Evolutionary conservation across 306 rosid species (phyloP), one percentile per base, ranked within the genome.

Genomic region (Fragaria vesca): DNA sequence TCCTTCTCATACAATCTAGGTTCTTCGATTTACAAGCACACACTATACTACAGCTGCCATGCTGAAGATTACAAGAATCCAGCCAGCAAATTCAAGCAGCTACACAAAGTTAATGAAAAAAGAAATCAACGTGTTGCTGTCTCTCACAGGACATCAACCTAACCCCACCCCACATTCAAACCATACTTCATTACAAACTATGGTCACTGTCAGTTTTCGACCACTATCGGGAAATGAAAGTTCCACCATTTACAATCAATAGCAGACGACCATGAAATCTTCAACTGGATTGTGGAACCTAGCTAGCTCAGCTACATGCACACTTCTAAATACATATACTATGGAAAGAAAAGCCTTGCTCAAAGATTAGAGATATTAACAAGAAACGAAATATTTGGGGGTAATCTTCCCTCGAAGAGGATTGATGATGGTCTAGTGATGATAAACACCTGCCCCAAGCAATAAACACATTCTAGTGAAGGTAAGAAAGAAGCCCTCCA

Each of bases 11-110:
- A 21, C 63, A 10, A 21, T 20, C n/a, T 54, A 20, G 28, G 62
- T 8, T n/a, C 12, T 55, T 20, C 4, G 28, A 55, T 60, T 60
- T 26, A 60, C 34, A 58, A 4, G 66, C 32, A 21, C 32, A 21
- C 15, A 21, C 30, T 57, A n/a, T 8, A 0, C 36, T 26, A 12
- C 30, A 57, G 62, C 30, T 57, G 62, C 15, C 62, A 60, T 4
- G 30, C 34, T 60, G 66, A 60, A 63, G 43, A 63, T 32, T 32
- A 63, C n/a, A 30, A 30, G 68, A 63, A 63, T 63, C 69, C n/a
- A 7, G 32, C 67, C 20, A 28, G 67, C 63, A 2, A 5, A 62
- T 15, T 30, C 69, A 63, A 30, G 67, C n/a, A 13, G 17, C 67
- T 61, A 18, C 67, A 61, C 36, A 30, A 4, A 2, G 43, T 13